Base-by-base conservation (phyloP, 2,329 filamentous ascomycete species). In the Penicillium concentricum region DNA sequence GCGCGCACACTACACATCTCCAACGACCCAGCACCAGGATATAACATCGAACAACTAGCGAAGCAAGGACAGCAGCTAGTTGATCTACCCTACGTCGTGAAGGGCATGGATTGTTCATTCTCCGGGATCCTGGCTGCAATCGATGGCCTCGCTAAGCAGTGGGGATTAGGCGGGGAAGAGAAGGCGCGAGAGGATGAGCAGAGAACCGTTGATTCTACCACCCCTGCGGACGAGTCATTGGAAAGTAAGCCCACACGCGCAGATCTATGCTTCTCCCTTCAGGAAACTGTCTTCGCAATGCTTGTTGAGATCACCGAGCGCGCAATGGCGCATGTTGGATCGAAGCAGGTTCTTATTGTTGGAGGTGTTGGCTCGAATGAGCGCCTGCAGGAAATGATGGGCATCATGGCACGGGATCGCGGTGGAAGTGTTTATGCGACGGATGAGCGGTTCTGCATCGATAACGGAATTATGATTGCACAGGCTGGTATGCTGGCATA, bases 381-480 rank as follows among this genome's bases (percentile, higher is more conserved):
- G 78, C 84, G 94, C 4, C 73, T 99, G 64, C 94, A 99, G 79
- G 86, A 96, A 68, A 99, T 99, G 94, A 99, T 99, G 94, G 92
- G 91, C 16, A 81, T 89, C 45, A 99, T 99, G 94, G 93, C 92
- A 16, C 81, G 81, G 43, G 92, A 96, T 73, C 81, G 94, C 37
- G 91, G 92, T 51, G 94, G 94, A 4, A 92, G 86, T 68, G 91
- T 97, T 4, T 97, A 90, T 76, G 92, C 94, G 24, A 97, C 93
- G 0, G 94, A 99, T 72, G 94, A 99, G 80, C 83, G 94, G 44
- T 99, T 96, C 74, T 99, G 94, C 73, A 99, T 99, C 67, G 94
- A 99, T 76, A 99, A 99, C 69, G 94, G 94, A 47, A 97, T 99
- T 71, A 99, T 99, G 94, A 99, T 99, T 78, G 94, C 94, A 1